A percentile compares a stretch with the other conserved stretches of the same genome.
phyloP scores from a whole-genome alignment of 2,329 filamentous ascomycete genomes.

The Sporothrix dimorphospora region DNA sequence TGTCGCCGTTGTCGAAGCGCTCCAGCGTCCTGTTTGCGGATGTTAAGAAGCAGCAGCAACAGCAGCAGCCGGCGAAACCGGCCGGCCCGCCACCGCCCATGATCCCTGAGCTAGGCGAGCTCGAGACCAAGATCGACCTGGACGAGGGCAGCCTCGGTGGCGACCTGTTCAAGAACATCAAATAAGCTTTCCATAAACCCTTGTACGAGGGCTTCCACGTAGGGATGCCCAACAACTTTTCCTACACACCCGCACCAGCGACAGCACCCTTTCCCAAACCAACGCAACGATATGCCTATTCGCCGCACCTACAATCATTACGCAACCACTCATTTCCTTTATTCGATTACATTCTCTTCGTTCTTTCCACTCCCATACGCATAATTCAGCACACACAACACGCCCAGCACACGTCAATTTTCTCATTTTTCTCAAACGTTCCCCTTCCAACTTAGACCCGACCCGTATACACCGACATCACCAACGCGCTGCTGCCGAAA shows the following conservation, averaged over 20 bases:
- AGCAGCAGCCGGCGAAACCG: conserved; percentile 44
- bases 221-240: background rate
- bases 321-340: background rate
- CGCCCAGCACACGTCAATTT: conserved; percentile 8
- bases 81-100: conserved; percentile 54
- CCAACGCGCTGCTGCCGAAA: conserved; percentile 14
- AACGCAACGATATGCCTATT: conserved; percentile 10
- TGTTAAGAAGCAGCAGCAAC: conserved; percentile 36
- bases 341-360: background rate
- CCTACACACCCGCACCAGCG: background rate
- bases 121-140: conserved; percentile 54
- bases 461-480: conserved; percentile 3
- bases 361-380: background rate
- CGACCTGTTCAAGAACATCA: conserved; percentile 64
- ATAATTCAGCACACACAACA: conserved; percentile 6
- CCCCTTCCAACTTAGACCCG: background rate
- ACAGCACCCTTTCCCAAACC: background rate
- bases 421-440: background rate
- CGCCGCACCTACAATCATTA: background rate
- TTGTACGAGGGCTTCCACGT: background rate
- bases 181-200: background rate
- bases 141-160: conserved; percentile 51
- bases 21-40: conserved; percentile 50
- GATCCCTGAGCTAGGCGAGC: conserved; percentile 61
- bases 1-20: conserved; percentile 43